Conservation (phyloP, 2,329 filamentous ascomycete species). For the Alternaria sp. region DNA sequence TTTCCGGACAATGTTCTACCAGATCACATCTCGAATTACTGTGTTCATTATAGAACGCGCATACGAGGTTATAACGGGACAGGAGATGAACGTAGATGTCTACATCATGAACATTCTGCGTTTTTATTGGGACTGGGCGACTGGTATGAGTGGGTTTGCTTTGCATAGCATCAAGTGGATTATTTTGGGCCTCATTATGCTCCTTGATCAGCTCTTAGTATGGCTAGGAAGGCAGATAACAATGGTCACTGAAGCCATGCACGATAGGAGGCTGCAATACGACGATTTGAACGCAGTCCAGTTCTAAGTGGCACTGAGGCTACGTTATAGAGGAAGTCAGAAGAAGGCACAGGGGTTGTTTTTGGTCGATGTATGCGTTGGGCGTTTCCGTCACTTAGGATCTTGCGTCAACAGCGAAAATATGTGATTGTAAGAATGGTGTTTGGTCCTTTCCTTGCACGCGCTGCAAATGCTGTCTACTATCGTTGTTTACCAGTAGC, state of each 20-base stretch:
- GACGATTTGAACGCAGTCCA: neutral
- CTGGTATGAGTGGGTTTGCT: neutral
- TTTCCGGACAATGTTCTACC: neutral
- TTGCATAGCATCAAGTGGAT: neutral
- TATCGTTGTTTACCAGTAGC: neutral
- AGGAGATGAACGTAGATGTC: neutral
- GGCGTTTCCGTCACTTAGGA: neutral
- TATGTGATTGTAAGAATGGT: neutral
- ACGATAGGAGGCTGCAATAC: neutral
- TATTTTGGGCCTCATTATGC: neutral
- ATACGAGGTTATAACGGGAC: neutral
- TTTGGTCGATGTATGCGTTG: rapidly evolving
- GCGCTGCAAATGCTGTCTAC: neutral
- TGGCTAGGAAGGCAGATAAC: neutral
- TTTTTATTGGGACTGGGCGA: conserved; percentile 7
- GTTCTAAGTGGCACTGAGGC: neutral
- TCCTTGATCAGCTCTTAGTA: neutral
- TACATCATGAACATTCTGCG: neutral
- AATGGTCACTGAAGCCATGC: neutral
- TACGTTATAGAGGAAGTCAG: neutral
- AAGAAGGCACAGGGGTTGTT: neutral
- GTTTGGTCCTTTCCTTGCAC: neutral
- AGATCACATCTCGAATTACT: neutral
- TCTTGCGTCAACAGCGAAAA: neutral
- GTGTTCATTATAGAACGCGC: neutral